Evolutionary conservation across 1,284 basidiomycete genomes (phyloP), one percentile per base, ranked within the genome.

Genomic region (Tremellales sp.): DNA sequence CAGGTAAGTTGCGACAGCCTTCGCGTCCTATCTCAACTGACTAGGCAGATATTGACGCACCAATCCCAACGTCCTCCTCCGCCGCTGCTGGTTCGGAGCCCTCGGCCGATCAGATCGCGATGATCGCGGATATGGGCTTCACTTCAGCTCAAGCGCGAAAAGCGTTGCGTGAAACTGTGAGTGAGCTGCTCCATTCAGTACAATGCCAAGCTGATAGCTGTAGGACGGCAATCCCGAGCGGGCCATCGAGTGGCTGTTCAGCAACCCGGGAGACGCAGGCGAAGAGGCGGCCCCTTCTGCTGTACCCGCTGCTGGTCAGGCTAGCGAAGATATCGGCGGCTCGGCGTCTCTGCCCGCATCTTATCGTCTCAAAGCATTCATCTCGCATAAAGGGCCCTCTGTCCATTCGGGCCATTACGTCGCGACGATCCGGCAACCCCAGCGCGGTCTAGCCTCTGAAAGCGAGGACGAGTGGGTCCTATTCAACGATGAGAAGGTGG

Each of bases 201-300:
- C 6, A 15, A 36, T 13, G 15, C 19, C 27, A 17, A 41, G 5
- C 21, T 23, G 29, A 41, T 43, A 17, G 44, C 40, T 48, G 4
- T 45, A 92, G 85, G 78, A 77, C 39, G 84, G 84, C 17, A 82
- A 90, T 62, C 73, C 83, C 0, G 92, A 94, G 61, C 81, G 86
- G 22, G 93, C 93, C 0, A 84, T 97, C 3, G 93, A 96, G 58
- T 98, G 94, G 94, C 76, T 97, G n/a, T 97, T 98, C 75, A 89
- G 82, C 54, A 88, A 98, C 64, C 87, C 92, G 0, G 90, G 90
- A 50, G 92, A 97, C 60, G 78, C 72, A 1, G 91, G 90, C 19
- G 84, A 87, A 62, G 62, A 62, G 8, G 46, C 68, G 1, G 51
- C 76, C 13, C 58, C 65, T 0, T 43, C 62, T 0, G 40, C 59